Percentiles rank a stretch among this genome's conserved stretches.
Conservation (phyloP, 139 green algal species). For the Gonium pectorale region DNA sequence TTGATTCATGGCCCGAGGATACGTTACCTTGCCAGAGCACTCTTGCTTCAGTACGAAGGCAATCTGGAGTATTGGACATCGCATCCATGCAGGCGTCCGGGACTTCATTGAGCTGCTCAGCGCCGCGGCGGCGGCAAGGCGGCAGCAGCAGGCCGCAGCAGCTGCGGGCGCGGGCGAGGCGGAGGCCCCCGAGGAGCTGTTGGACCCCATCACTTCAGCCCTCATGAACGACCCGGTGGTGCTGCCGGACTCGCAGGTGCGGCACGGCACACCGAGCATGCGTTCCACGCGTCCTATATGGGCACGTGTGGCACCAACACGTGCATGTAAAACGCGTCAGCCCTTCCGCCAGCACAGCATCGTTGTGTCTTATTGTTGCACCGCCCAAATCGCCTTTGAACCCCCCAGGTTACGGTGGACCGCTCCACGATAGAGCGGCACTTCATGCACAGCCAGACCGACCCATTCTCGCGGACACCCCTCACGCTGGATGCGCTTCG, state of each 20-base stretch:
- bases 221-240: conserved; percentile 83
- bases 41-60: no score
- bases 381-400: no score
- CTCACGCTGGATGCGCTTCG: conserved; percentile 65
- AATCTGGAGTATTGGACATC: no score
- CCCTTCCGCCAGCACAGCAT: no score
- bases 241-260: conserved; percentile 71
- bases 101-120: conserved; percentile 3
- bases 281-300: no score
- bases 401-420: conserved; percentile 63
- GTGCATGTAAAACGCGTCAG: no score
- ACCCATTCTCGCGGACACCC: conserved; percentile 81
- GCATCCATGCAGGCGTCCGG: neutral
- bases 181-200: conserved; percentile 71
- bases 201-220: conserved; percentile 71
- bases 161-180: neutral
- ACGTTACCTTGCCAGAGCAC: no score
- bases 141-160: conserved; percentile 9
- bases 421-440: conserved; percentile 77
- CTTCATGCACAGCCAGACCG: conserved; percentile 67
- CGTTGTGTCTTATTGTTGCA: no score
- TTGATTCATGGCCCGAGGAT: no score
- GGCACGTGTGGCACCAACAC: no score
- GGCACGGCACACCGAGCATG: no score
- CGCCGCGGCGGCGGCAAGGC: neutral